Evolutionary conservation across 2,329 filamentous ascomycete genomes (phyloP).

Genomic region (Juglanconis oblonga): DNA sequence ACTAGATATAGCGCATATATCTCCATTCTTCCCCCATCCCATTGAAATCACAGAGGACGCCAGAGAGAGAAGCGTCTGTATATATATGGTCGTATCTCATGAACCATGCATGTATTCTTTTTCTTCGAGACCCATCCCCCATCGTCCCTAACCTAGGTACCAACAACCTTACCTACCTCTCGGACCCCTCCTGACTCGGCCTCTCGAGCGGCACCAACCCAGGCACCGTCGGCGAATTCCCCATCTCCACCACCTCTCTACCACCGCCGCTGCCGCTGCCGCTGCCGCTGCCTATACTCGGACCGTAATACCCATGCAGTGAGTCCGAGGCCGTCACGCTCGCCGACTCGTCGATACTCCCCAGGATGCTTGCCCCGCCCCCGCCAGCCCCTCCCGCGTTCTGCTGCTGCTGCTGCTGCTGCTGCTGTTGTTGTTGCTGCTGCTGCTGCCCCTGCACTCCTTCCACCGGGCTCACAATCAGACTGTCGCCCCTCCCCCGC

Average conservation of each 20-base stretch:
- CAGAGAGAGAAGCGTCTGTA: background rate
- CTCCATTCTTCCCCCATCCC: too few species aligned
- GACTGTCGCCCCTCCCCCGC: slow-evolving; percentile 28
- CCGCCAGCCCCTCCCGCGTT: slow-evolving; percentile 8
- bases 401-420: slow-evolving; percentile 20
- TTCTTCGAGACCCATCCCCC: background rate
- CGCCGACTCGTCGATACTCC: slow-evolving; percentile 37
- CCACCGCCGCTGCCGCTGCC: too few species aligned
- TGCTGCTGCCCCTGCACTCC: too few species aligned
- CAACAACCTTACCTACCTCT: too few species aligned
- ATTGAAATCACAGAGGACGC: background rate
- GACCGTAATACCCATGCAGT: slow-evolving; percentile 47
- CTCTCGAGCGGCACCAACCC: slow-evolving; percentile 5
- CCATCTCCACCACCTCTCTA: slow-evolving; percentile 14
- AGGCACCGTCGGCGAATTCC: slow-evolving; percentile 13
- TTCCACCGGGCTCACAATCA: slow-evolving; percentile 22
- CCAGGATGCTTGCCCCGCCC: slow-evolving; percentile 21
- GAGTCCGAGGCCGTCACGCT: slow-evolving; percentile 20
- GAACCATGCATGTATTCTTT: background rate
- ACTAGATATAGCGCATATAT: background rate
- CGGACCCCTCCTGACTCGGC: background rate
- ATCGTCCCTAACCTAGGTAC: too few species aligned
- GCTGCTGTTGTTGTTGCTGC: slow-evolving; percentile 6
- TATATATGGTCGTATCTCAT: background rate
- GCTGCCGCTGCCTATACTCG: slow-evolving; percentile 30